These are phyloP conservation scores for Colletotrichum lupini DNA, from an alignment of 2,329 filamentous ascomycete species.

Conservation along the genomic window DNA sequence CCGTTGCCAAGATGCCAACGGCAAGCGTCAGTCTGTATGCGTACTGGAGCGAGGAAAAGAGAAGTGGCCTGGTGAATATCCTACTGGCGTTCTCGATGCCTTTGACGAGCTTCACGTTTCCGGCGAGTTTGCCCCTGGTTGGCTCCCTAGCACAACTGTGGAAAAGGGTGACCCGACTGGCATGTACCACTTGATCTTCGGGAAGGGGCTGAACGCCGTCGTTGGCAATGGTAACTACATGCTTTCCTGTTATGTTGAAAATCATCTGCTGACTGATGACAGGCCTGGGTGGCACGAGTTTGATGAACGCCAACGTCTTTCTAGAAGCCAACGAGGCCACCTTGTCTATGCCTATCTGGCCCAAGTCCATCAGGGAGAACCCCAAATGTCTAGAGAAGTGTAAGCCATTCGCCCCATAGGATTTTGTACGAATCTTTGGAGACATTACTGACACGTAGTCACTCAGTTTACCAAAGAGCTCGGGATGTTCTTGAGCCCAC, in stretches of 20 bases:
- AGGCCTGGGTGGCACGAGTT: conserved; percentile 73
- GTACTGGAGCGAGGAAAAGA: conserved; percentile 74
- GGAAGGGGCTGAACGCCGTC: conserved; percentile 72
- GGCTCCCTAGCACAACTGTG: conserved; percentile 53
- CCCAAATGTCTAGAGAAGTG: conserved; percentile 58
- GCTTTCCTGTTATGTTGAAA: neutral
- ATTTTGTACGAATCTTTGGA: too few species aligned
- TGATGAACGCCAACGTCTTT: conserved; percentile 77
- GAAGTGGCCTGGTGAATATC: conserved; percentile 75
- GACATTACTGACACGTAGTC: neutral
- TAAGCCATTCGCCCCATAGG: conserved; percentile 45
- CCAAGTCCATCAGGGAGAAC: conserved; percentile 62
- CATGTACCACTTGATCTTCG: conserved; percentile 72
- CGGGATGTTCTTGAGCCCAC: conserved; percentile 67
- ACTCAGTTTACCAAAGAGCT: conserved; percentile 67
- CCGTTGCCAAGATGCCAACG: conserved; percentile 54
- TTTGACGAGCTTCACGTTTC: conserved; percentile 66
- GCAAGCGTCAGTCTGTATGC: conserved; percentile 65
- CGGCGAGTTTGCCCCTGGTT: conserved; percentile 60
- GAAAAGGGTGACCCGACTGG: conserved; percentile 66
- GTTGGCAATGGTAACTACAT: conserved; percentile 63
- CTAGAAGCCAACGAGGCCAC: conserved; percentile 67
- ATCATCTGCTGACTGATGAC: conserved; percentile 11
- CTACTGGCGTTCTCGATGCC: conserved; percentile 57
- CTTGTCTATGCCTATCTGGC: conserved; percentile 67